A percentile compares a stretch with the other conserved stretches of the same genome.
phyloP scores from a whole-genome alignment of 75 land plant genomes.

The Pseudotsuga menziesii region DNA sequence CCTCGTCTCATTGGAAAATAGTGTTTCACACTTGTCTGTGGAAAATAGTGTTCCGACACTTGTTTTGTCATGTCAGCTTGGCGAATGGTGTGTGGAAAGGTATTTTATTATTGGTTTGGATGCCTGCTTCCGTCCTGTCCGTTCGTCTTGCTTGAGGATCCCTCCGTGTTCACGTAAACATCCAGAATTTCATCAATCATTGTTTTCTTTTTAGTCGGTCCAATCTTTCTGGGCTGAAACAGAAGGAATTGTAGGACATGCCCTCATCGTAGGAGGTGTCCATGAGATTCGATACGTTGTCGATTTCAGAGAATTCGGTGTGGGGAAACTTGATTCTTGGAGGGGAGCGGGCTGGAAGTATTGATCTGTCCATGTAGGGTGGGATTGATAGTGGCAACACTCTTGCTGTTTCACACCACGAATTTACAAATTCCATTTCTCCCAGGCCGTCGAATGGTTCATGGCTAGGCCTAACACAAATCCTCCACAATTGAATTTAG shows the following conservation, averaged over 20 bases:
- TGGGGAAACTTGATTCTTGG: conserved; percentile 28
- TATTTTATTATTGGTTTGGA: too few species aligned
- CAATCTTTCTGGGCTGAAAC: conserved; percentile 46
- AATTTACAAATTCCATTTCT: conserved; percentile 42
- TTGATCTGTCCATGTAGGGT: conserved; percentile 30
- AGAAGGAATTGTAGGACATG: conserved; percentile 41
- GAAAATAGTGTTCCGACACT: too few species aligned
- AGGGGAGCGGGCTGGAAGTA: conserved; percentile 22
- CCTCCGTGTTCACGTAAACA: too few species aligned
- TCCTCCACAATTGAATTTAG: conserved; percentile 51
- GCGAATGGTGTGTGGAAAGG: too few species aligned
- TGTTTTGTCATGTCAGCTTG: too few species aligned
- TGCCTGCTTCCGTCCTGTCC: too few species aligned
- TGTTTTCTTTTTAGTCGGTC: conserved; percentile 44
- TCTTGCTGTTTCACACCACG: conserved; percentile 45
- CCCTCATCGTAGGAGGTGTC: conserved; percentile 8
- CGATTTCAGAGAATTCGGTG: conserved; percentile 54
- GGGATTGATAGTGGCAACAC: conserved; percentile 19
- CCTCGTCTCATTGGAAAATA: too few species aligned
- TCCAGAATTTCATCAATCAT: conserved; percentile 47
- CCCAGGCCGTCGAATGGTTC: conserved; percentile 58
- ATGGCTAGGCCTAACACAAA: conserved; percentile 41
- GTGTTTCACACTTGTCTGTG: too few species aligned
- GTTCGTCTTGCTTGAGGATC: too few species aligned
- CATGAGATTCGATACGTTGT: conserved; percentile 42